phyloP scores from a whole-genome alignment of 1,139 yeast species.

The Saccharomyces hybrid region DNA sequence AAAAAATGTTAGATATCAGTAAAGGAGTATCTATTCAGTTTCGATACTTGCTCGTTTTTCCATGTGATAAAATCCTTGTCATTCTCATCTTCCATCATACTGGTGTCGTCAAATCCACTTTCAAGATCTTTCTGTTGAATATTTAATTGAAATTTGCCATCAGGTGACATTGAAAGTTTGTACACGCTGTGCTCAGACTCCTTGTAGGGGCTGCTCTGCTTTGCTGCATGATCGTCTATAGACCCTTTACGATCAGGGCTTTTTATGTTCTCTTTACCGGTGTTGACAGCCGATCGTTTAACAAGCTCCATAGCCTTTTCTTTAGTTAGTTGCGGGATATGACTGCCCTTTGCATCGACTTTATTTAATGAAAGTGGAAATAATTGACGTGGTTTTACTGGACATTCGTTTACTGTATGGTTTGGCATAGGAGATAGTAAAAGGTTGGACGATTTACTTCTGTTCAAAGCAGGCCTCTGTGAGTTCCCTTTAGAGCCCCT shows the following conservation, averaged over 20 bases:
- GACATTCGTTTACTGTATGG: constrained; percentile 3
- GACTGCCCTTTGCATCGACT: constrained; percentile 14
- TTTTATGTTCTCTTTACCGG: neutral
- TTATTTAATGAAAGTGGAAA: constrained; percentile 21
- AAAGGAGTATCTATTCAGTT: constrained; percentile 13
- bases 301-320: constrained; percentile 6
- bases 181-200: constrained; percentile 28
- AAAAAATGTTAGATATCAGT: neutral
- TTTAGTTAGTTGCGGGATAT: constrained; percentile 15
- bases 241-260: neutral
- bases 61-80: constrained; percentile 24
- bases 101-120: constrained; percentile 22
- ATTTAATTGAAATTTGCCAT: constrained; percentile 25
- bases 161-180: constrained; percentile 27
- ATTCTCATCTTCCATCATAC: constrained; percentile 26
- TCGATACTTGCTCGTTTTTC: constrained; percentile 26
- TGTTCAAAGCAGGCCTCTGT: neutral
- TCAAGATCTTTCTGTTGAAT: constrained; percentile 13
- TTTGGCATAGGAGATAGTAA: constrained; percentile 4
- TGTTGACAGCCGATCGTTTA: neutral
- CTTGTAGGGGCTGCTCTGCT: constrained; percentile 21
- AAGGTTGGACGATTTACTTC: neutral
- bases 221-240: neutral
- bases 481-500: constrained; percentile 4
- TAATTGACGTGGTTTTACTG: constrained; percentile 8